Evolutionary conservation across 176 grass and related monocot genomes (phyloP), one percentile per base, ranked within the genome.

Genomic region (Poa annua): DNA sequence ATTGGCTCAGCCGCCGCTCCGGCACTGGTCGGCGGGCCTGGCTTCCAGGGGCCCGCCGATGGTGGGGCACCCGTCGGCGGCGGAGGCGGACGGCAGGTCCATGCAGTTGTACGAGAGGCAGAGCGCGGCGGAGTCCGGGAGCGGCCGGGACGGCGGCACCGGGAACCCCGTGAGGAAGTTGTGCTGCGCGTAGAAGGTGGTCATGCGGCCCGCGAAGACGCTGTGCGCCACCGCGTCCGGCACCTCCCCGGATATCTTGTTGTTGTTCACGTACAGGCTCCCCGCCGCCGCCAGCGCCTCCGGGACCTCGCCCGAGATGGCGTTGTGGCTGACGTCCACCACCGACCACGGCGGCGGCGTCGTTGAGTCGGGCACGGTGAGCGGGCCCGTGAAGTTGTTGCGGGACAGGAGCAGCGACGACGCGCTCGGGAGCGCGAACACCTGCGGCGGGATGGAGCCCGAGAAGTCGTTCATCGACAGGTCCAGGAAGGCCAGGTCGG

Each of bases 61-160:
- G 75, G 66, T 70, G 21, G 94, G 94, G 87, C 94, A 97, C 0
- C 85, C 85, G 26, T 81, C 74, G 38, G 83, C 75, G 3, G 85
- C 55, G 1, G 83, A 66, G 1, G 84, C 57, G 48, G 85, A 86
- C 36, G 92, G 85, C 15, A 92, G 82, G 52, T 83, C 89, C 89
- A 94, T 88, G 85, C 94, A 97, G 78, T 97, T 97, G 88, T 97
- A 94, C 0, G 91, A 90, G 36, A 97, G 94, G 81, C 94, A 97
- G 2, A 97, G 82, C 76, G 94, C 79, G 8, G 79, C 80, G 19
- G 89, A 94, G 21, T 90, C 89, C 29, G 94, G 94, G 66, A 92
- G 65, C 64, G 82, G 80, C 3, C 36, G 66, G 3, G 84, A 66
- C 3, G 84, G 59, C 16, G 87, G 85, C 22, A 72, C 44, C 4